phyloP scores from a whole-genome alignment of 768 basidiomycete genomes.

The Suillus lakei region DNA sequence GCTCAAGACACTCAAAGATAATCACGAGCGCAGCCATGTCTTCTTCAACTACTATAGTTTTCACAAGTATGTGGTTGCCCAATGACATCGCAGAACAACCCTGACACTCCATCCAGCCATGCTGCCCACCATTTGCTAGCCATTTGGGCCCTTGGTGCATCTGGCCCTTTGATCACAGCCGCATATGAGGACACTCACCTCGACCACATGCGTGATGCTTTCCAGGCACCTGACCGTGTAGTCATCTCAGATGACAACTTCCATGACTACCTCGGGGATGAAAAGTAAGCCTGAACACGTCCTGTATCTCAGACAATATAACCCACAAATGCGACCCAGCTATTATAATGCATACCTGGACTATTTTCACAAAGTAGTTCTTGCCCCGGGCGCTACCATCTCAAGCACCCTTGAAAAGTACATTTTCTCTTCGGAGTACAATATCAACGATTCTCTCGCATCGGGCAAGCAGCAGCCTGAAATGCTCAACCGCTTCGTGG shows the following conservation, averaged over 20 bases:
- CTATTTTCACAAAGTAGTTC: slow-evolving; percentile 35
- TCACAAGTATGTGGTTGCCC: slow-evolving; percentile 32
- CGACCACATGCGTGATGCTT: slow-evolving; percentile 41
- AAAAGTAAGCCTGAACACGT: slow-evolving; percentile 27
- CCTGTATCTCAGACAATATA: background rate
- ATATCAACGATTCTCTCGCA: slow-evolving; percentile 38
- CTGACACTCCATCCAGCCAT: slow-evolving; percentile 44
- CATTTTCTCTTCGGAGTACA: slow-evolving; percentile 58
- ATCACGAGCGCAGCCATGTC: slow-evolving; percentile 57
- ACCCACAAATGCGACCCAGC: slow-evolving; percentile 15
- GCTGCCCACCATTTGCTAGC: slow-evolving; percentile 61
- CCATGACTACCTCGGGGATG: slow-evolving; percentile 33
- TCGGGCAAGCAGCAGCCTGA: slow-evolving; percentile 45
- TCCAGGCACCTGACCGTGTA: slow-evolving; percentile 26
- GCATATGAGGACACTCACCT: slow-evolving; percentile 47
- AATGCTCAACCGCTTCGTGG: slow-evolving; percentile 64
- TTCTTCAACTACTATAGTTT: slow-evolving; percentile 51
- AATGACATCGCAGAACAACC: background rate
- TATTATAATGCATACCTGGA: slow-evolving; percentile 38
- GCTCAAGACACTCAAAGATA: slow-evolving; percentile 48
- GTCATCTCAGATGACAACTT: slow-evolving; percentile 30
- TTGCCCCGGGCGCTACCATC: slow-evolving; percentile 33
- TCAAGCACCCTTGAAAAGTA: slow-evolving; percentile 59
- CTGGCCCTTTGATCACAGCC: slow-evolving; percentile 42
- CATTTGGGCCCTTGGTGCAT: slow-evolving; percentile 64